phyloP scores from a whole-genome alignment of 2,329 filamentous ascomycete genomes.

The Aspergillus aculeatus region DNA sequence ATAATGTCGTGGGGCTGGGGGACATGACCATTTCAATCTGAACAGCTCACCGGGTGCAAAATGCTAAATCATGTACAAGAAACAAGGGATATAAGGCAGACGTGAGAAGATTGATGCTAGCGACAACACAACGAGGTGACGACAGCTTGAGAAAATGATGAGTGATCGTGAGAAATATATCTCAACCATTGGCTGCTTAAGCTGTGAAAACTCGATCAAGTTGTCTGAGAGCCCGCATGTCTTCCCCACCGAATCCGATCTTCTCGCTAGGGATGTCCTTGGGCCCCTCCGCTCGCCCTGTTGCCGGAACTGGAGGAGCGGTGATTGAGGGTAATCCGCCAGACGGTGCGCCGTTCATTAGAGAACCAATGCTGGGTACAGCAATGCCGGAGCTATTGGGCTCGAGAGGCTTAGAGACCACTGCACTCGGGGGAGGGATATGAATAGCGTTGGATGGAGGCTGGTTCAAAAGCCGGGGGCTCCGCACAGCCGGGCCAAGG shows the following conservation, averaged over 20 bases:
- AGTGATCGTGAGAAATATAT: background rate
- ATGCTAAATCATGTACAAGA: constrained; percentile 6
- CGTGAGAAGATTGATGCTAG: background rate
- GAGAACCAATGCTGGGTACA: constrained; percentile 56
- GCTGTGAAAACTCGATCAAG: constrained; percentile 57
- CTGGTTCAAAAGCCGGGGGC: constrained; percentile 30
- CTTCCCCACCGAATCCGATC: constrained; percentile 59
- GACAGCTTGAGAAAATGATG: constrained; percentile 2
- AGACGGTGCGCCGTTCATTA: constrained; percentile 41
- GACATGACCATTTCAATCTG: constrained; percentile 8
- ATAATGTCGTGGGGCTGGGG: background rate
- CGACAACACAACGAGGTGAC: constrained; percentile 4
- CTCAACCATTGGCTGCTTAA: constrained; percentile 16
- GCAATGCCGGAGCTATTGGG: constrained; percentile 34
- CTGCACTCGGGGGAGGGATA: constrained; percentile 16
- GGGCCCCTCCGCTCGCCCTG: constrained; percentile 40
- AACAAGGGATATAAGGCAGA: constrained; percentile 8
- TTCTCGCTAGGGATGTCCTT: constrained; percentile 59
- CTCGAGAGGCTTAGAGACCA: constrained; percentile 25
- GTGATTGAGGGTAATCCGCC: constrained; percentile 27
- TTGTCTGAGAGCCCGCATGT: constrained; percentile 64
- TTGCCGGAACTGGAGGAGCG: constrained; percentile 20
- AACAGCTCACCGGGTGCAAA: constrained; percentile 11
- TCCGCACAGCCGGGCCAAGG: constrained; percentile 18
- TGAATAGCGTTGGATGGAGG: constrained; percentile 19